phyloP scores from a whole-genome alignment of 257 asterid genomes.

The Petunia secreta region DNA sequence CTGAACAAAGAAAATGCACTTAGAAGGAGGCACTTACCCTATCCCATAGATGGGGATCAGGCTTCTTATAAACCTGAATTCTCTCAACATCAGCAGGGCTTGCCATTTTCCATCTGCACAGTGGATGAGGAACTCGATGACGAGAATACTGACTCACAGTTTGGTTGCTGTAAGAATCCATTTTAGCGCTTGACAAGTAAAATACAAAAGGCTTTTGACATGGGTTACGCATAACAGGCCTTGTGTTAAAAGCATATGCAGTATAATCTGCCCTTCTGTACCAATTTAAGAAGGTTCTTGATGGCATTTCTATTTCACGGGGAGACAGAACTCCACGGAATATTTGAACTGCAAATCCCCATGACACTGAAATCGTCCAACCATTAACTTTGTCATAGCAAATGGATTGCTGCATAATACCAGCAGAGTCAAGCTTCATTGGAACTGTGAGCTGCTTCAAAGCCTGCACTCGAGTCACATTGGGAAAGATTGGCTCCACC shows the following conservation, averaged over 20 bases:
- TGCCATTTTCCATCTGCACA: conserved; percentile 69
- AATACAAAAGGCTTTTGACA: conserved; percentile 80
- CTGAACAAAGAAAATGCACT: not conserved
- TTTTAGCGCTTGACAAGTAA: conserved; percentile 52
- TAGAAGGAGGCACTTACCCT: conserved; percentile 47
- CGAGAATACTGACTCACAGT: conserved; percentile 53
- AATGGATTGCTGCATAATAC: conserved; percentile 83
- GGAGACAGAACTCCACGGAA: conserved; percentile 77
- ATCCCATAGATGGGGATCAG: conserved; percentile 74
- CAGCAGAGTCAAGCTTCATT: conserved; percentile 76
- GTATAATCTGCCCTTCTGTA: conserved; percentile 75
- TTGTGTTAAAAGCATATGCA: conserved; percentile 79
- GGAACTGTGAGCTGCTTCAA: conserved; percentile 59
- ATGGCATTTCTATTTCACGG: conserved; percentile 85
- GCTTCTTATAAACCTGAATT: conserved; percentile 62
- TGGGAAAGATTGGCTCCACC: conserved; percentile 84
- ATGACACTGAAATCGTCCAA: conserved; percentile 81
- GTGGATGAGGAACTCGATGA: conserved; percentile 50
- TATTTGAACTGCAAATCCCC: conserved; percentile 86
- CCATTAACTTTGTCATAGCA: conserved; percentile 60
- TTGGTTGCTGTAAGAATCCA: conserved; percentile 40
- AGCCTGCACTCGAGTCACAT: conserved; percentile 61
- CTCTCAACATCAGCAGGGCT: conserved; percentile 53
- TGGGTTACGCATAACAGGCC: conserved; percentile 78
- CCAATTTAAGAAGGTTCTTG: conserved; percentile 93